Base-by-base conservation (phyloP, 768 basidiomycete species). In the Pleurotus pulmonarius region DNA sequence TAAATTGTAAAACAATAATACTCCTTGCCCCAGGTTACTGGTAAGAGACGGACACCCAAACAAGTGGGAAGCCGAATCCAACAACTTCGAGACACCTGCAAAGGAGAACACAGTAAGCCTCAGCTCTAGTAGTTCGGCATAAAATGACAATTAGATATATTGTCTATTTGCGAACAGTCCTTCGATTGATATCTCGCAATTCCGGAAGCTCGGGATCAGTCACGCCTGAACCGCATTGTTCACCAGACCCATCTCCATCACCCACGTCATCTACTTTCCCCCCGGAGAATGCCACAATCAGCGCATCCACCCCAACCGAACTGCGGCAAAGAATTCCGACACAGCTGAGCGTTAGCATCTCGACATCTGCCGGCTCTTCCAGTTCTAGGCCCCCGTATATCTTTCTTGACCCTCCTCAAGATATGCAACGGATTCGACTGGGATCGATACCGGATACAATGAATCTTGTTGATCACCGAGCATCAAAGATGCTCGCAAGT, bases 61-160 rank as follows among this genome's bases (percentile, higher is more conserved):
- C 83, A 83, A 63, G 80, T 84, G 46, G 81, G 83, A 59, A 81
- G 78, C 63, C 79, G 82, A 46, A 70, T 83, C 48, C 82, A 83
- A 59, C 81, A 83, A 54, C 70, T 83, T 43, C 70, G 79, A 60
- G 81, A 83, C 62, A 81, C 79, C 6, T 69, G 74, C 59, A 79
- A 80, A 64, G 81, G 81, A 25, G 65, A 67, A 12, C 63, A 64
- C 51, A 70, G 73, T 75, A 29, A 11, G 51, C 22, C n/a, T 41
- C 16, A 15, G 7, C 18, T 24, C 41, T 38, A 60, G 5, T n/a
- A 11, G 24, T 9, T 44, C 3, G 13, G 51, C 4, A 34, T 34
- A 34, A 34, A 12, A 34, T 9, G 11, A 13, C 37, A 39, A 41
- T 12, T 39, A 16, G 40, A 55, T 20, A 44, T 38, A n/a, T n/a